Conservation (phyloP, 2,329 filamentous ascomycete genomes). For the Aspergillus transmontanensis region DNA sequence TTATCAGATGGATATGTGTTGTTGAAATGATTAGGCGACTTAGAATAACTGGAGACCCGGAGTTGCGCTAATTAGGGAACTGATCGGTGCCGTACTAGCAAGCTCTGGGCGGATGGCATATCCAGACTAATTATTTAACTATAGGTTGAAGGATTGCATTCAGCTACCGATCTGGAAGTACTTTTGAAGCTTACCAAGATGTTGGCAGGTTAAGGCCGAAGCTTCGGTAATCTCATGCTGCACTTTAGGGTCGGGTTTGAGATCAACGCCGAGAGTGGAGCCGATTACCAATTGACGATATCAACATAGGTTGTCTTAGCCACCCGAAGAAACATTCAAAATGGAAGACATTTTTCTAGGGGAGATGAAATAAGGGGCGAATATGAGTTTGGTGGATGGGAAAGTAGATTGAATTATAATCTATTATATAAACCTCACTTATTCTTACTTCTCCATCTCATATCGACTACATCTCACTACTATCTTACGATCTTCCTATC, state of each 20-base stretch:
- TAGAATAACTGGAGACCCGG: no score
- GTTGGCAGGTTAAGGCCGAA: background rate
- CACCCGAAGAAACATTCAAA: background rate
- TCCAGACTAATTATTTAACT: no score
- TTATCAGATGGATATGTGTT: no score
- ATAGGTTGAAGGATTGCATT: no score
- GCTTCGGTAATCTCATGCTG: conserved; percentile 15
- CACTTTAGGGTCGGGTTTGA: background rate
- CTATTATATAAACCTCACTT: background rate
- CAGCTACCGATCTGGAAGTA: no score
- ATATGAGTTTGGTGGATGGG: background rate
- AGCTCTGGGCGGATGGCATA: no score
- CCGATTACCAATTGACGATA: background rate
- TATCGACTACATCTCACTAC: background rate
- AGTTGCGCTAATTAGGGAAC: no score
- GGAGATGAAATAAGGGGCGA: background rate
- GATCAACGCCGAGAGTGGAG: background rate
- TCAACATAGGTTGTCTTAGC: background rate
- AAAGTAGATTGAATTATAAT: background rate
- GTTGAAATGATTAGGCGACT: no score
- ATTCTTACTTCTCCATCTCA: background rate
- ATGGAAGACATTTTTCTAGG: background rate
- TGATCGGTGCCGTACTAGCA: no score
- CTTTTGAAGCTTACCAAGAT: background rate
- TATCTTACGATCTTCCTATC: background rate